Conservation (phyloP, 495 filamentous ascomycete species). For the Aspergillus coremiiformis region DNA sequence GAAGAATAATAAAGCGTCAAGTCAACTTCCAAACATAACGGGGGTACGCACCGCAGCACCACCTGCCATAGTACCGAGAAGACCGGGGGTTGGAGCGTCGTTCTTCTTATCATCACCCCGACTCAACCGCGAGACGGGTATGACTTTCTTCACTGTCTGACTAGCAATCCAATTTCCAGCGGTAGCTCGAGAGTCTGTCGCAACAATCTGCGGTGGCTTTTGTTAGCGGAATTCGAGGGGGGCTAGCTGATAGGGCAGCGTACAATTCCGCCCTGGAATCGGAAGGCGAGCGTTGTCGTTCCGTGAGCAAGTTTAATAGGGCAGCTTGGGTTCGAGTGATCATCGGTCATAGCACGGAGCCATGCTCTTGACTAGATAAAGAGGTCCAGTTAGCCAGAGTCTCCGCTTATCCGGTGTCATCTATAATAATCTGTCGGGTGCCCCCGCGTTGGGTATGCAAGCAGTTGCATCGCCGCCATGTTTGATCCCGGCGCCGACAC, state of each 20-base stretch:
- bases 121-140: constrained; percentile 49
- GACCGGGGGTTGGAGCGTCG: constrained; percentile 71
- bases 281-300: constrained; percentile 96
- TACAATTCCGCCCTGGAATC: constrained; percentile 91
- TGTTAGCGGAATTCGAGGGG: constrained; percentile 3
- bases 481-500: neutral
- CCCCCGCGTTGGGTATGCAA: neutral
- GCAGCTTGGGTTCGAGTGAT: constrained; percentile 89
- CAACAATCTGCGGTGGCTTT: constrained; percentile 58
- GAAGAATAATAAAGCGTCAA: neutral
- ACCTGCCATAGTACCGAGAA: constrained; percentile 96
- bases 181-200: constrained; percentile 92
- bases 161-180: constrained; percentile 98
- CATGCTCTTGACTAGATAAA: constrained; percentile 67
- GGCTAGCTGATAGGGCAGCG: constrained; percentile 11
- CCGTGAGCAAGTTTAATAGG: constrained; percentile 99
- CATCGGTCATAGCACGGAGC: constrained; percentile 94
- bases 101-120: constrained; percentile 43
- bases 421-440: neutral
- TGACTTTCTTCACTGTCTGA: constrained; percentile 99
- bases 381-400: neutral
- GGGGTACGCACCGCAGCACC: constrained; percentile 73
- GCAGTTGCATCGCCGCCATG: neutral
- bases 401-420: neutral
- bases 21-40: neutral